Evolutionary conservation across 257 asterid genomes (phyloP).

Genomic region (Solanum ahanhuiri): DNA sequence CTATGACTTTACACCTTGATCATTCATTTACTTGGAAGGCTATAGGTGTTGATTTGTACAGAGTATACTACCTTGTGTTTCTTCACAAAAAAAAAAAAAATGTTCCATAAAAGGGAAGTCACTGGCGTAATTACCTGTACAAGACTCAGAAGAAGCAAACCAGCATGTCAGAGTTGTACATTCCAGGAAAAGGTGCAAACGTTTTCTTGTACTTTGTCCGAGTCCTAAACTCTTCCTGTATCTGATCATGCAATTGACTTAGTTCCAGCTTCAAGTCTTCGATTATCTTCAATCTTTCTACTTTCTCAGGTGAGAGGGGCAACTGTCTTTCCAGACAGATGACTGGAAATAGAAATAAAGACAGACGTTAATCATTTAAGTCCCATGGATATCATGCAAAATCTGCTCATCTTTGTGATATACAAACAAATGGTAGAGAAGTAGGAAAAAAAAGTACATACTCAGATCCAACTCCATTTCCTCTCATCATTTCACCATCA

Average conservation of each 20-base stretch:
- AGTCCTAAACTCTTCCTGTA: neutral
- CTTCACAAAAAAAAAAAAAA: neutral
- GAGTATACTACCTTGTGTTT: neutral
- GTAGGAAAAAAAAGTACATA: constrained; percentile 4
- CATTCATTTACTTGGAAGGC: neutral
- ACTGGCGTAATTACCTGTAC: neutral
- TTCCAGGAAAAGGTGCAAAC: neutral
- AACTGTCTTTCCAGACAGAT: neutral
- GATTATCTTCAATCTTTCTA: neutral
- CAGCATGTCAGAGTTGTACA: neutral
- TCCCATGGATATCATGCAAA: neutral
- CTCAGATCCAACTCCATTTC: constrained; percentile 45
- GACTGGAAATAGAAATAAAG: constrained; percentile 31
- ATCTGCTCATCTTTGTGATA: neutral
- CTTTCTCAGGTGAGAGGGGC: neutral
- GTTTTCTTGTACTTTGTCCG: neutral
- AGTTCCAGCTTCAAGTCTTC: neutral
- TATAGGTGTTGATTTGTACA: neutral
- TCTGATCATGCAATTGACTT: neutral
- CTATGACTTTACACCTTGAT: neutral
- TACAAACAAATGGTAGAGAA: neutral
- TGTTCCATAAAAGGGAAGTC: neutral
- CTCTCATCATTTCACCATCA: constrained; percentile 48
- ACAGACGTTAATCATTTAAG: neutral
- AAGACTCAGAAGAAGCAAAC: neutral